phyloP scores from a whole-genome alignment of 2,329 filamentous ascomycete genomes.

The Ascochyta koolunga region DNA sequence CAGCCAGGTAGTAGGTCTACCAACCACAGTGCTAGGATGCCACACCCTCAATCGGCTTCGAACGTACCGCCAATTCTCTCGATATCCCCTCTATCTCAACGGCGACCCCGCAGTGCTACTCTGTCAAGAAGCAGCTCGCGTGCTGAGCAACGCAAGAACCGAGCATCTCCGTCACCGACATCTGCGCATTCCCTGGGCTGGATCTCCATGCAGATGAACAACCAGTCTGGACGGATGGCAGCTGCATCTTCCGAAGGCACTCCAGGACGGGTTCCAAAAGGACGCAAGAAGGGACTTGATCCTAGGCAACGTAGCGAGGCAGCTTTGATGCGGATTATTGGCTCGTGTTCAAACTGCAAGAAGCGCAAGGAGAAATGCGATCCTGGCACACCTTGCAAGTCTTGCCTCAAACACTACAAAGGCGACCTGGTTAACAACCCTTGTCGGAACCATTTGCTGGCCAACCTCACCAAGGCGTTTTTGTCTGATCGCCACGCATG shows the following conservation, averaged over 20 bases:
- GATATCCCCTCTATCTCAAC: slow-evolving; percentile 32
- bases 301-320: slow-evolving; percentile 43
- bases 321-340: slow-evolving; percentile 45
- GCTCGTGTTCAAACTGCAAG: slow-evolving; percentile 46
- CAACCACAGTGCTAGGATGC: slow-evolving; percentile 17
- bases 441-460: slow-evolving; percentile 43
- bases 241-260: slow-evolving; percentile 36
- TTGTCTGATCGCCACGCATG: slow-evolving; percentile 43
- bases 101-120: slow-evolving; percentile 27
- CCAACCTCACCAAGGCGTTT: slow-evolving; percentile 36
- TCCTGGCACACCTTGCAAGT: slow-evolving; percentile 47
- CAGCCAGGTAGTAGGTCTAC: slow-evolving; percentile 23
- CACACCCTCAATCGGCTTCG: slow-evolving; percentile 20
- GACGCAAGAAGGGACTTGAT: slow-evolving; percentile 42
- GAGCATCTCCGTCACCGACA: slow-evolving; percentile 34
- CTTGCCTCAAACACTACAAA: slow-evolving; percentile 48
- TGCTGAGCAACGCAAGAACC: slow-evolving; percentile 26
- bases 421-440: slow-evolving; percentile 44
- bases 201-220: slow-evolving; percentile 44
- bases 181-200: slow-evolving; percentile 40
- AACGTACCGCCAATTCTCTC: slow-evolving; percentile 34
- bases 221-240: slow-evolving; percentile 39
- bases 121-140: slow-evolving; percentile 37
- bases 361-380: slow-evolving; percentile 48
- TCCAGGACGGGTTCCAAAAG: slow-evolving; percentile 34